Evolutionary conservation across 2,329 filamentous ascomycete species (phyloP), one percentile per base, ranked within the genome.

Genomic region (Helotiales sp.): DNA sequence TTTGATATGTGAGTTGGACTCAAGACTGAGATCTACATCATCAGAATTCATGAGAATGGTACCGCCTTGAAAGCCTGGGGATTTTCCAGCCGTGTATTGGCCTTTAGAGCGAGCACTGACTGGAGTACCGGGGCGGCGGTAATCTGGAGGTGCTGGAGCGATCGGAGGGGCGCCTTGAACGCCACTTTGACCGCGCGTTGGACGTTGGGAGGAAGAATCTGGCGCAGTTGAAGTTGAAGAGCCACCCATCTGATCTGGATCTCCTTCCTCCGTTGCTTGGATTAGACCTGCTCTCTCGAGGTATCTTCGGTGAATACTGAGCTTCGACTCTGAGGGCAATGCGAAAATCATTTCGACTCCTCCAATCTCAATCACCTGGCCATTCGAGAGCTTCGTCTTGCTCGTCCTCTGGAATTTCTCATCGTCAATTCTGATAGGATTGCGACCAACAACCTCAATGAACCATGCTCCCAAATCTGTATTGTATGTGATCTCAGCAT

Each of bases 271-370:
- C 13, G 60, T 69, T 15, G 47, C 63, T 58, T 63, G 69, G 48
- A 74, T 72, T 30, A 86, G 76, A 25, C 84, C 81, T 30, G 88
- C 87, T 46, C 89, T 85, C 65, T 89, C 83, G 15, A 90, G 81
- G 69, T 89, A 92, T 67, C 77, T 83, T 22, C 81, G 81, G 69
- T 89, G 84, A 59, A 96, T 86, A 47, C 83, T 79, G 25, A 92
- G 80, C 24, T 84, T 83, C 55, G 78, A 79, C 64, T 90, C 87
- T 24, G 85, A 85, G 0, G 95, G 93, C n/a, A 96, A 84, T 48
- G 97, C 91, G 74, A 99, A 99, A 80, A 98, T 93, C 95, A 99
- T 99, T 77, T 99, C 93, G 1, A 95, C 90, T 53, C 90, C 90
- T 67, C 89, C 89, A 69, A 98, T 90, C 70, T 96, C 92, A 57